A percentile compares a stretch with the other conserved stretches of the same genome.
Conservation (phyloP, 495 filamentous ascomycete genomes). For the Xylaria telfairii region DNA sequence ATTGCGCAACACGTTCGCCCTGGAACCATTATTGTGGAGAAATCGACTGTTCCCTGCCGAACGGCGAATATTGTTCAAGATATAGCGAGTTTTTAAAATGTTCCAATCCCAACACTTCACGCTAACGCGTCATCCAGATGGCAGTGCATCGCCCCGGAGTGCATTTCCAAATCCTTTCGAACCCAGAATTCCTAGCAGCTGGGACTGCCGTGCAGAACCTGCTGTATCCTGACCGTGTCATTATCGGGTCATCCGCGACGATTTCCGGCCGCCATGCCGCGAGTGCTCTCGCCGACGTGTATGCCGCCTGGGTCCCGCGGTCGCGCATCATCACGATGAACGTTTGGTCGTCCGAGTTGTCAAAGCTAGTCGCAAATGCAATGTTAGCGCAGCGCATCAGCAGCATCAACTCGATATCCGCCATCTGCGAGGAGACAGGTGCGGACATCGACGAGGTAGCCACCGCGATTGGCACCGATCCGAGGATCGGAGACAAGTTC, state of each 20-base stretch:
- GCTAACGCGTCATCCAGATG: neutral
- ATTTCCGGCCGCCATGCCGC: conserved; percentile 65
- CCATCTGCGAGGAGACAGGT: conserved; percentile 79
- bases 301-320: conserved; percentile 73
- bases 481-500: conserved; percentile 73
- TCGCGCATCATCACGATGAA: conserved; percentile 73
- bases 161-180: conserved; percentile 78
- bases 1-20: conserved; percentile 69
- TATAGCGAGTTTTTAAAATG: conserved; percentile 54
- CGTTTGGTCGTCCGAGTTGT: conserved; percentile 79
- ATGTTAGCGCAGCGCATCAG: conserved; percentile 85
- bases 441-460: conserved; percentile 78
- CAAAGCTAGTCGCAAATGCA: conserved; percentile 81
- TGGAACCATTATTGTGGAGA: conserved; percentile 81
- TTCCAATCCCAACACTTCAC: neutral
- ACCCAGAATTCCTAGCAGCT: conserved; percentile 84
- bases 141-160: conserved; percentile 56
- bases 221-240: conserved; percentile 73
- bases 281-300: conserved; percentile 65
- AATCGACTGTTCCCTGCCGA: conserved; percentile 81
- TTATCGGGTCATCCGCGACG: conserved; percentile 73
- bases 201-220: conserved; percentile 77
- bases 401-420: conserved; percentile 80
- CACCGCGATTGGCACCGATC: conserved; percentile 71
- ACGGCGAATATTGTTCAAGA: conserved; percentile 74